Evolutionary conservation across 176 grass and related monocot genomes (phyloP), one percentile per base, ranked within the genome.

Genomic region (Oryza brachyantha): DNA sequence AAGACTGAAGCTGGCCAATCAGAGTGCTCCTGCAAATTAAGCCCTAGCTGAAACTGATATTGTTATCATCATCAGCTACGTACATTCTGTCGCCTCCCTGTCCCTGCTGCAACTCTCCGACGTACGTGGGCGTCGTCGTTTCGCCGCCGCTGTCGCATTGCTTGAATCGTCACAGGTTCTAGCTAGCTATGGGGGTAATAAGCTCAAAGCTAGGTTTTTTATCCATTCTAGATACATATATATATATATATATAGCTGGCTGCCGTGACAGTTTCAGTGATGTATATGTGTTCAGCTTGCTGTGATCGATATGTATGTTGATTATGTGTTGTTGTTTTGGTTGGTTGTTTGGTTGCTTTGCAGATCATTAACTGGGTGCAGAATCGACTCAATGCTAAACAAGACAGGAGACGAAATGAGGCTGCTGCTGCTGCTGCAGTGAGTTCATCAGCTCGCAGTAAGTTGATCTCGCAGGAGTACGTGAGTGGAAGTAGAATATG

Each of bases 301-400:
- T 35, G 10, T 7, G 40, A 7, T 24, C 0, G 29, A 5, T 42
- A 1, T 3, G 35, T 5, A 2, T 36, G 13, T 64, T 63, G 9
- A 24, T 63, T 45, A 19, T 26, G 12, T 12, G 4, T 14, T 17
- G 21, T 36, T 8, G n/a, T 7, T 17, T 54, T 70, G 5, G 12
- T 16, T 46, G 11, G 0, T 46, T 46, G 0, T 46, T 24, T 10
- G 11, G 25, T 5, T 45, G 63, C 12, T 3, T 3, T 86, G 11
- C 61, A 95, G 96, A 89, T 98, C 83, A 82, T 98, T 19, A 91
- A 82, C 76, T 98, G 96, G 96, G 48, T 98, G 72, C 96, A 98
- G 8, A 91, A 89, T 42, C 93, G 91, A 34, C 45, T 98, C 38
- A 80, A 68, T 13, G 75, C 55, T 61, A 83, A 83, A 25, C 85